Conservation (phyloP, 345 rosid genomes). For the Hibiscus trionum region DNA sequence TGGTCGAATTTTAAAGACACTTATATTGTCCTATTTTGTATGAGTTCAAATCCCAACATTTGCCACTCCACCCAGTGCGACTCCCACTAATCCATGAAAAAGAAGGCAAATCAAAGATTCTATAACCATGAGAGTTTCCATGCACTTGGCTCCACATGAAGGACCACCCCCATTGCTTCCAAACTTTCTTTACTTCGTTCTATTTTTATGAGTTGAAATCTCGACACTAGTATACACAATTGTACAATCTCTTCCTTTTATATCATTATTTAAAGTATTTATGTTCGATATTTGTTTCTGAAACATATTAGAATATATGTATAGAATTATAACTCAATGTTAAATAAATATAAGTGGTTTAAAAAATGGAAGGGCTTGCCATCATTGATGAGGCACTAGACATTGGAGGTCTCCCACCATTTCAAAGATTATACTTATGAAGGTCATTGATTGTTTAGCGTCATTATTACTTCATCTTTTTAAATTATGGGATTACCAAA, state of each 20-base stretch:
- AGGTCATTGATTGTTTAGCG: neutral
- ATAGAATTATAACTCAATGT: too few relatives aligned
- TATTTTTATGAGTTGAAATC: neutral
- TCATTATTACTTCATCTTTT: constrained; percentile 3
- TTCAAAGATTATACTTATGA: neutral
- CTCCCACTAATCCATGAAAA: neutral
- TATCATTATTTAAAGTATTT: too few relatives aligned
- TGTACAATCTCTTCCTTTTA: neutral
- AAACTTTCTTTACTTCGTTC: too few relatives aligned
- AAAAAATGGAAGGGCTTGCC: neutral
- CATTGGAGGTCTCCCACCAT: neutral
- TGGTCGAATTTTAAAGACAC: too few relatives aligned
- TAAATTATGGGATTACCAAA: constrained; percentile 4
- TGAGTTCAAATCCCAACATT: too few relatives aligned
- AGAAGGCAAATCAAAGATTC: neutral
- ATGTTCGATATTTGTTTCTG: too few relatives aligned
- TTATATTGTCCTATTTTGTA: too few relatives aligned
- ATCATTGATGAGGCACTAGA: constrained; percentile 3
- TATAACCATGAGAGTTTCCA: neutral
- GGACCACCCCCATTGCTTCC: neutral
- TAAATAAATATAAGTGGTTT: too few relatives aligned
- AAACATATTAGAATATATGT: too few relatives aligned
- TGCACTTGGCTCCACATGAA: neutral
- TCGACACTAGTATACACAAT: neutral
- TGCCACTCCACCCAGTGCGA: too few relatives aligned